phyloP scores from a whole-genome alignment of 2,329 filamentous ascomycete species.

The Emergomyces africanus region DNA sequence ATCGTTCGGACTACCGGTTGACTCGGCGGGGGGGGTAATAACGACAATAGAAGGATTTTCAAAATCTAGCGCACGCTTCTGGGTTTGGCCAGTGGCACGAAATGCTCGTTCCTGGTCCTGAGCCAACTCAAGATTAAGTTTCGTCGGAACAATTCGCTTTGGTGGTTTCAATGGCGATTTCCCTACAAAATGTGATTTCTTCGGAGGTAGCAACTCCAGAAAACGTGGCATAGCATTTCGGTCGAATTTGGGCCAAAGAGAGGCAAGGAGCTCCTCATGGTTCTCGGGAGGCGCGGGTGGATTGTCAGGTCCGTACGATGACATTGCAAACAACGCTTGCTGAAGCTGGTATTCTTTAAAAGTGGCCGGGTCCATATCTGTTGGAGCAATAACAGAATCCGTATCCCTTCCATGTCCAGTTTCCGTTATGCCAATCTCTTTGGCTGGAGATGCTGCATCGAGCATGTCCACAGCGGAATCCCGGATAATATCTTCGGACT shows the following conservation, averaged over 20 bases:
- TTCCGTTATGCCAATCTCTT: constrained; percentile 1
- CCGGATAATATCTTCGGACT: neutral
- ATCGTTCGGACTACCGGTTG: constrained; percentile 37
- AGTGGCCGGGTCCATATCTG: constrained; percentile 30
- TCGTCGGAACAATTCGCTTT: constrained; percentile 71
- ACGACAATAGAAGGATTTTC: constrained; percentile 45
- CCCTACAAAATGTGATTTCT: constrained; percentile 62
- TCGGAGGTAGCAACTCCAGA: constrained; percentile 69
- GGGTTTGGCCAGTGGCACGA: constrained; percentile 53
- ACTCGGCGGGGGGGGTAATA: constrained; percentile 32
- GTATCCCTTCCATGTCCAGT: constrained; percentile 1
- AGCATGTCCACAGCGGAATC: neutral
- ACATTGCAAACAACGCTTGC: constrained; percentile 35
- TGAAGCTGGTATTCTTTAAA: constrained; percentile 34
- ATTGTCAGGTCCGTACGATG: constrained; percentile 41
- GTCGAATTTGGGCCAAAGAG: constrained; percentile 70
- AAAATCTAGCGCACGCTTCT: constrained; percentile 36
- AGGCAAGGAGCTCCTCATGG: constrained; percentile 61
- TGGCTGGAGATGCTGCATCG: neutral
- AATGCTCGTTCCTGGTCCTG: constrained; percentile 80
- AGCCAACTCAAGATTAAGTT: constrained; percentile 75
- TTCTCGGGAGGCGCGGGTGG: constrained; percentile 58
- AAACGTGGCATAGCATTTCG: constrained; percentile 63
- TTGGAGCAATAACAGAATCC: constrained; percentile 19
- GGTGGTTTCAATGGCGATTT: constrained; percentile 69